Evolutionary conservation across 208 protist species (phyloP), one percentile per base, ranked within the genome.

Genomic region (Trypanosoma brucei): DNA sequence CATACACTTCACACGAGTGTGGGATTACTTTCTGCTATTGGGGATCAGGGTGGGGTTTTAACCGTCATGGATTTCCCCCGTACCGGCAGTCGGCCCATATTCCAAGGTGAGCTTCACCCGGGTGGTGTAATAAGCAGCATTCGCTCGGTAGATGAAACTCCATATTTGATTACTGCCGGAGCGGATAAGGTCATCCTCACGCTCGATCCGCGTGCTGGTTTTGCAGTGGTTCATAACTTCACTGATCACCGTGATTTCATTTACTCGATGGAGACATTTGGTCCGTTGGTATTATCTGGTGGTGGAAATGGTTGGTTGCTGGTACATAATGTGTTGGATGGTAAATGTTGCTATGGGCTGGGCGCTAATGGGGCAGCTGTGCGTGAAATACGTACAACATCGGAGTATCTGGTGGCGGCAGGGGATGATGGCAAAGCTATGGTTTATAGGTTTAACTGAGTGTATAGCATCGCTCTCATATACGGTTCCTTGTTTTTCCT

Each of bases 351-450:
- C n/a, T 96, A 94, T 71, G 88, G 84, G 8, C 72, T 94, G 11
- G 72, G 78, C 1, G 86, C 86, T 3, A 86, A 79, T 42, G 65
- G 52, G 13, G 83, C 81, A 5, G 91, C 88, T 0, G 86, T 96
- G 38, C 85, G 86, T 0, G 83, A 88, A 44, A 91, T 94, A 31
- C 80, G 68, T 55, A 76, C 86, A 0, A 72, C 55, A 0, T 73
- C 75, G 2, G 42, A 50, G 8, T 68, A 76, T 61, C 59, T 93
- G 3, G 76, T 91, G 3, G 67, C 78, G 13, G 79, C 86, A 1
- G 86, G 91, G 7, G 91, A 96, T 69, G 91, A 96, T 64, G 88
- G 88, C 13, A 92, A 92, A 2, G 86, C 88, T 0, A 77, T 80
- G 38, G 84, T 94, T 3, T 94, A 88, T 65, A 73, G 83, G 42